Conservation (phyloP, 1,139 yeast species). For the Suhomyces anneliseae region DNA sequence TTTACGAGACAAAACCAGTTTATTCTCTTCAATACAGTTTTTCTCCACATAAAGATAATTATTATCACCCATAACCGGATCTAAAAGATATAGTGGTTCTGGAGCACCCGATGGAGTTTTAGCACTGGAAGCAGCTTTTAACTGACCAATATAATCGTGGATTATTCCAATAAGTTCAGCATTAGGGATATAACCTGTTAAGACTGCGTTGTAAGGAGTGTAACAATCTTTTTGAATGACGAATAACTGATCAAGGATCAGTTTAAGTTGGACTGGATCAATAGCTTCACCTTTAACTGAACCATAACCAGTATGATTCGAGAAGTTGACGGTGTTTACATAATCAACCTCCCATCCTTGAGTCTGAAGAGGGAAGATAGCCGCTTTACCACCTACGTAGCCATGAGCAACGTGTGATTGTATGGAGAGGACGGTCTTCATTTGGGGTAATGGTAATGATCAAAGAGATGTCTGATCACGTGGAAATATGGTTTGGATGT, state of each 20-base stretch:
- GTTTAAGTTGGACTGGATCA: slow-evolving; percentile 8
- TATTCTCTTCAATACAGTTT: slow-evolving; percentile 66
- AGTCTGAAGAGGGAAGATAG: slow-evolving; percentile 43
- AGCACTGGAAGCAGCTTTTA: slow-evolving; percentile 9
- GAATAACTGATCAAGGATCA: slow-evolving; percentile 7
- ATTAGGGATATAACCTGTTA: slow-evolving; percentile 41
- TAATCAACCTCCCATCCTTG: slow-evolving; percentile 48
- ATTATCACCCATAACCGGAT: slow-evolving; percentile 94
- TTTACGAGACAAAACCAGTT: slow-evolving; percentile 49
- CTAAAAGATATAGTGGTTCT: slow-evolving; percentile 59
- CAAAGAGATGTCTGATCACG: neutral
- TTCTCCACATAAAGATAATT: slow-evolving; percentile 78
- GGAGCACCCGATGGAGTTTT: neutral
- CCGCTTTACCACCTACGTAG: slow-evolving; percentile 47
- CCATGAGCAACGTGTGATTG: slow-evolving; percentile 50
- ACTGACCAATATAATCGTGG: slow-evolving; percentile 10
- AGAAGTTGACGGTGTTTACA: slow-evolving; percentile 42
- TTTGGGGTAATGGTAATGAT: neutral
- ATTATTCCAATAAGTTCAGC: slow-evolving; percentile 28
- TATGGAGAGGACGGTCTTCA: slow-evolving; percentile 31
- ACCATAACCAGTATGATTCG: slow-evolving; percentile 52
- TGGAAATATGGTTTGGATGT: neutral
- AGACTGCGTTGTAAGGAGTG: slow-evolving; percentile 8
- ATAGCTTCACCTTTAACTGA: slow-evolving; percentile 30
- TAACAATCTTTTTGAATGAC: slow-evolving; percentile 1